Percentiles rank a stretch among this genome's conserved stretches.
These are phyloP conservation scores for Botryobasidium botryosum DNA, from an alignment of 768 basidiomycete species.

Conservation along the genomic window DNA sequence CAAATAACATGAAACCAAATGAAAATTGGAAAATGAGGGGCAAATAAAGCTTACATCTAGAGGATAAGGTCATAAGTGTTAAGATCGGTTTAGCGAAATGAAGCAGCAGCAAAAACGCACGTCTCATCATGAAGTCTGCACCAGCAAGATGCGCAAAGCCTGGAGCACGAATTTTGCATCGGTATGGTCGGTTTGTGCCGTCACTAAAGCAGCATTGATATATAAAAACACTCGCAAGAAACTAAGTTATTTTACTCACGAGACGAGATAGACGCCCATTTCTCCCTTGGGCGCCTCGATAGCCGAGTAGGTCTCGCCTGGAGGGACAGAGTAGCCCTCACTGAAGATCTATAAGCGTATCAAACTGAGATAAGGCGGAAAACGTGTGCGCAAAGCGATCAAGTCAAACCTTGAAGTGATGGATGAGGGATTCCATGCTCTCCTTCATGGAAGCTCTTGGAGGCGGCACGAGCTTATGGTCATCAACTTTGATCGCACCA, in stretches of 20 bases:
- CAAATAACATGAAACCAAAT: too few relatives aligned
- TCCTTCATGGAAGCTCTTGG: conserved; percentile 98
- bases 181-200: conserved; percentile 88
- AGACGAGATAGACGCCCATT: conserved; percentile 97
- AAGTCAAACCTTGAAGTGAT: conserved; percentile 77
- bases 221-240: neutral
- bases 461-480: conserved; percentile 93
- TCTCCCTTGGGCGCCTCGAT: conserved; percentile 99
- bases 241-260: conserved; percentile 30
- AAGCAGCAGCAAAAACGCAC: conserved; percentile 28
- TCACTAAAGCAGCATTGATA: conserved; percentile 41
- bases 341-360: conserved; percentile 53
- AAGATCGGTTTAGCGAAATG: conserved; percentile 22
- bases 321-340: conserved; percentile 92
- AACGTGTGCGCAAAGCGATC: conserved; percentile 7
- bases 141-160: conserved; percentile 94
- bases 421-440: conserved; percentile 94
- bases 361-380: neutral
- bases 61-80: neutral
- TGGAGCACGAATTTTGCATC: conserved; percentile 93
- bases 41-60: conserved; percentile 1
- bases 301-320: conserved; percentile 82
- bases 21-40: neutral
- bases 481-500: conserved; percentile 86
- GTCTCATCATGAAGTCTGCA: conserved; percentile 95